phyloP scores from a whole-genome alignment of 768 basidiomycete species.

The Boletus insuetus region DNA sequence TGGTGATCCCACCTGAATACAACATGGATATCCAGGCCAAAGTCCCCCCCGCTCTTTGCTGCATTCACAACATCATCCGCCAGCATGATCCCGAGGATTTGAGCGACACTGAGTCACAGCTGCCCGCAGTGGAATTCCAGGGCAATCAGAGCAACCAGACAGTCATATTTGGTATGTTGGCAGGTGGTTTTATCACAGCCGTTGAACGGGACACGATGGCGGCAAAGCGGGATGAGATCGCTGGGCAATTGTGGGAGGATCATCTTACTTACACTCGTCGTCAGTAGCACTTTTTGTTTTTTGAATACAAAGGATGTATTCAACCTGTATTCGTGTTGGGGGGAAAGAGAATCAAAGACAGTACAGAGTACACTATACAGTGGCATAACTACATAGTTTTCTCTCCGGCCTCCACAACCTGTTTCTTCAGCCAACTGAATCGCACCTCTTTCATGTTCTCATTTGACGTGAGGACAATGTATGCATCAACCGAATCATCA shows the following conservation, averaged over 20 bases:
- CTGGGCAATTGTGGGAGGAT: background rate
- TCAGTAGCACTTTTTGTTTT: no score
- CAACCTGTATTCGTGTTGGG: no score
- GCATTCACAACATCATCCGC: no score
- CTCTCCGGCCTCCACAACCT: background rate
- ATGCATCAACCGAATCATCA: background rate
- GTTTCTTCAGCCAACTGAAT: background rate
- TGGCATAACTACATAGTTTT: no score
- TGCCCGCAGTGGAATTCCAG: background rate
- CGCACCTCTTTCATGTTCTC: background rate
- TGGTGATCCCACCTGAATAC: background rate
- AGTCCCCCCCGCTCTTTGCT: background rate
- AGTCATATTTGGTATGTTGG: background rate
- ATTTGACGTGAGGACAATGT: background rate
- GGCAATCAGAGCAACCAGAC: background rate
- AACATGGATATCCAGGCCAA: background rate
- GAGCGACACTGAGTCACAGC: background rate
- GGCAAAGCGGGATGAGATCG: background rate
- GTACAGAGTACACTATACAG: no score
- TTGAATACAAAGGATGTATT: no score
- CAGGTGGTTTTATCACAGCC: background rate
- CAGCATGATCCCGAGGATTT: background rate
- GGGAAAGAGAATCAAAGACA: no score
- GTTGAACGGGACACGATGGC: background rate
- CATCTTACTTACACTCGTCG: background rate